Percentiles rank a stretch among this genome's conserved stretches.
Conservation (phyloP, 2,329 filamentous ascomycete genomes). For the Colletotrichum trifolii region DNA sequence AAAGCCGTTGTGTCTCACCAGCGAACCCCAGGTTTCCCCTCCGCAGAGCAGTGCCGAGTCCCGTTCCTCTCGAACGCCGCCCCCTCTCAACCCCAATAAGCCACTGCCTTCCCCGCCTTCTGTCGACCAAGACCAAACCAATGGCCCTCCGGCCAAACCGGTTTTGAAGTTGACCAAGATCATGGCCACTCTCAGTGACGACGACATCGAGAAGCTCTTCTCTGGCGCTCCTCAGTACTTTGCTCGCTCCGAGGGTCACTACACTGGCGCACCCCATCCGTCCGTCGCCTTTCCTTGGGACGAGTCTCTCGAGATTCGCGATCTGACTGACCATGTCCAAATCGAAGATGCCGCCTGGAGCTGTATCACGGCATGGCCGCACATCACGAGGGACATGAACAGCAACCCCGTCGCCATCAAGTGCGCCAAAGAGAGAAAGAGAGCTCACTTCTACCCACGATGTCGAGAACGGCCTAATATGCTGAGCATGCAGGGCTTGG, state of each 20-base stretch:
- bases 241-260: constrained; percentile 68
- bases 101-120: constrained; percentile 66
- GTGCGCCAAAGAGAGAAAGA: constrained; percentile 56
- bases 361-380: constrained; percentile 71
- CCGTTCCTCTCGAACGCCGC: constrained; percentile 38
- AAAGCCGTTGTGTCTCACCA: constrained; percentile 37
- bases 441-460: constrained; percentile 68
- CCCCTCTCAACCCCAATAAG: constrained; percentile 63
- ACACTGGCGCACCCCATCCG: constrained; percentile 69
- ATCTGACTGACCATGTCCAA: constrained; percentile 72
- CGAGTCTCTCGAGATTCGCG: constrained; percentile 67
- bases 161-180: constrained; percentile 65
- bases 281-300: constrained; percentile 77
- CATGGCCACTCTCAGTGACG: constrained; percentile 68
- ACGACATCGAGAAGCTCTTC: constrained; percentile 76
- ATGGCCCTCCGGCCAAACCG: constrained; percentile 53
- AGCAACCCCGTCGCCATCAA: constrained; percentile 57
- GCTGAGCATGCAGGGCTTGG: constrained; percentile 77
- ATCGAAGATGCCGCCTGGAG: constrained; percentile 73
- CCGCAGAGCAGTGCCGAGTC: constrained; percentile 37
- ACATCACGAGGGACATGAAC: constrained; percentile 64
- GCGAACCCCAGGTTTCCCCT: constrained; percentile 37
- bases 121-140: constrained; percentile 53
- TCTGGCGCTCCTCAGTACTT: constrained; percentile 81
- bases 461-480: constrained; percentile 75